A percentile compares a stretch with the other conserved stretches of the same genome.
Evolutionary conservation across 2,329 filamentous ascomycete genomes (phyloP).

Genomic region (Rasamsonia emersonii): DNA sequence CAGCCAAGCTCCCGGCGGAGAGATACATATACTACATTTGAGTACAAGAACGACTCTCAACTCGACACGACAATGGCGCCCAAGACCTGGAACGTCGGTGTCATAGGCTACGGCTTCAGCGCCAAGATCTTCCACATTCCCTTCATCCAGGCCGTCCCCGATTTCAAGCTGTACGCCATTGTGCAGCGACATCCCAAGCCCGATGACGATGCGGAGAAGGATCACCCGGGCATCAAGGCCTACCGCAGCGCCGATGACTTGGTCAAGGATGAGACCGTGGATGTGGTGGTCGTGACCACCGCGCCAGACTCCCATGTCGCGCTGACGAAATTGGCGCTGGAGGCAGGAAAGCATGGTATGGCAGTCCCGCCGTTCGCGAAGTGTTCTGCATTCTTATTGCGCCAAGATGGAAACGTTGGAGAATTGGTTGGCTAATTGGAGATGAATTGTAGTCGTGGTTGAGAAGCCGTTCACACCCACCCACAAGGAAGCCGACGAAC

Average conservation of each 20-base stretch:
- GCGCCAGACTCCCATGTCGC: constrained; percentile 63
- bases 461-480: constrained; percentile 79
- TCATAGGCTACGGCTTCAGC: constrained; percentile 54
- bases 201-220: constrained; percentile 57
- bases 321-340: constrained; percentile 56
- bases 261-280: constrained; percentile 55
- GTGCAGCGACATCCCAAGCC: constrained; percentile 63
- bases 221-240: constrained; percentile 57
- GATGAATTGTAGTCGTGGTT: constrained; percentile 58
- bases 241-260: constrained; percentile 56
- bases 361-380: too few species aligned
- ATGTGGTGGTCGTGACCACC: constrained; percentile 64
- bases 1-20: too few species aligned
- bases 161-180: constrained; percentile 62
- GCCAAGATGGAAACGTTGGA: neutral
- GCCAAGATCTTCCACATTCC: constrained; percentile 82
- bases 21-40: too few species aligned
- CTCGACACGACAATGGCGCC: constrained; percentile 25
- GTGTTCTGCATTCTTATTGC: neutral
- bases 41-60: neutral
- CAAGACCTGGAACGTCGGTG: constrained; percentile 47
- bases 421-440: neutral
- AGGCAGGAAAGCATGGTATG: constrained; percentile 59
- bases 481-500: constrained; percentile 55
- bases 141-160: constrained; percentile 57